A percentile compares a stretch with the other conserved stretches of the same genome.
Evolutionary conservation across 345 rosid genomes (phyloP).

Genomic region (Cardamine occulta): DNA sequence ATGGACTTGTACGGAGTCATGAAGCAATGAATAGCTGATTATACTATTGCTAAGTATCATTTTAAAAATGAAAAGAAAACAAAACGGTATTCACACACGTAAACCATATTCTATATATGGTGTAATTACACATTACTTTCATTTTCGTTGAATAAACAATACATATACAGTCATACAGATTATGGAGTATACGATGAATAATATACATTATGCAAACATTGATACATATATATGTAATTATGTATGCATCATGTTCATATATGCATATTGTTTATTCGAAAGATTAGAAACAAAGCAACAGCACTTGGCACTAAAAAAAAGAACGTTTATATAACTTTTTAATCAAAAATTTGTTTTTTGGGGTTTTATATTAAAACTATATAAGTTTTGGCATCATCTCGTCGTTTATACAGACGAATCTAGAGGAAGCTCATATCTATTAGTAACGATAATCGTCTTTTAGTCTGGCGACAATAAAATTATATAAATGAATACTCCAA

Average conservation of each 20-base stretch:
- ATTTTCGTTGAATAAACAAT: not conserved
- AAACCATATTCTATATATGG: conserved; percentile 8
- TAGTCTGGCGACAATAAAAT: not conserved
- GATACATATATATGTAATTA: not conserved
- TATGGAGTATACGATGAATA: not conserved
- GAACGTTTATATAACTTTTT: no score
- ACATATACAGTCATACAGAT: not conserved
- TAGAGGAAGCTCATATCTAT: not conserved
- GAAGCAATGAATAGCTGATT: conserved; percentile 19
- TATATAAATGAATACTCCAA: conserved; percentile 26
- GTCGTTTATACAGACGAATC: conserved; percentile 13
- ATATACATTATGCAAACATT: not conserved
- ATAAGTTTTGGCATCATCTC: not conserved
- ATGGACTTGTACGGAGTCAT: conserved; percentile 36
- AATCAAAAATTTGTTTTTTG: no score
- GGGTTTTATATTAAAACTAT: not conserved
- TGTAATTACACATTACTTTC: not conserved
- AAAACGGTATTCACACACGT: conserved; percentile 10
- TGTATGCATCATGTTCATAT: not conserved
- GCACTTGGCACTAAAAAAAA: not conserved
- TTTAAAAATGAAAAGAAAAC: not conserved
- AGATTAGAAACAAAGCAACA: not conserved
- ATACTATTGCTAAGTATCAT: conserved; percentile 14
- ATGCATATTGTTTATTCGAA: not conserved
- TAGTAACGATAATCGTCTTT: conserved; percentile 26